A percentile compares a stretch with the other conserved stretches of the same genome.
phyloP scores from a whole-genome alignment of 2,329 filamentous ascomycete species.

The Rutstroemia sydowiana region DNA sequence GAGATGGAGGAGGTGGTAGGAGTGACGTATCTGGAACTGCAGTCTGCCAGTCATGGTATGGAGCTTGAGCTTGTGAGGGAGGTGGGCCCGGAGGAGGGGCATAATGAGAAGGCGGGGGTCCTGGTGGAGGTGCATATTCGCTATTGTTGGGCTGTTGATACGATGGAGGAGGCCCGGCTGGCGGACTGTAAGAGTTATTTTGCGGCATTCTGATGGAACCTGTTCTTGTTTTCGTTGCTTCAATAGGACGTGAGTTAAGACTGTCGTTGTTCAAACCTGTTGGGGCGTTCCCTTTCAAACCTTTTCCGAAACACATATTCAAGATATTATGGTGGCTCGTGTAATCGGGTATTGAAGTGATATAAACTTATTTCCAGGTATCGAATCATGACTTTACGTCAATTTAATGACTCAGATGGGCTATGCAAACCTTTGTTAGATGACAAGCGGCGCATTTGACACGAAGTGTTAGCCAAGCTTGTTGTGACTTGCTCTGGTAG shows the following conservation, averaged over 20 bases:
- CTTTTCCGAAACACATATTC: slow-evolving; percentile 26
- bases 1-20: slow-evolving; percentile 63
- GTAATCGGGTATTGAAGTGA: background rate
- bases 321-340: background rate
- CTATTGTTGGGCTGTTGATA: slow-evolving; percentile 14
- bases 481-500: no score
- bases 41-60: slow-evolving; percentile 61
- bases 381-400: no score
- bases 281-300: slow-evolving; percentile 20
- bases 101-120: slow-evolving; percentile 32
- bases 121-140: slow-evolving; percentile 14
- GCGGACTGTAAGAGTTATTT: slow-evolving; percentile 26
- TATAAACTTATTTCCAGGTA: no score
- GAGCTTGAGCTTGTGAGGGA: slow-evolving; percentile 25
- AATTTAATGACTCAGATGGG: no score
- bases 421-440: no score
- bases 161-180: slow-evolving; percentile 22
- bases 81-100: slow-evolving; percentile 35
- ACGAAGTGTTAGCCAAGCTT: no score
- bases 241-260: slow-evolving; percentile 21
- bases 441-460: no score
- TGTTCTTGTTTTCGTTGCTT: slow-evolving; percentile 13
- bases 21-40: slow-evolving; percentile 66
- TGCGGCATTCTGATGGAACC: slow-evolving; percentile 23
- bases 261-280: slow-evolving; percentile 9